Conservation (phyloP, 2,329 filamentous ascomycete genomes). For the Ophiostoma sp. region DNA sequence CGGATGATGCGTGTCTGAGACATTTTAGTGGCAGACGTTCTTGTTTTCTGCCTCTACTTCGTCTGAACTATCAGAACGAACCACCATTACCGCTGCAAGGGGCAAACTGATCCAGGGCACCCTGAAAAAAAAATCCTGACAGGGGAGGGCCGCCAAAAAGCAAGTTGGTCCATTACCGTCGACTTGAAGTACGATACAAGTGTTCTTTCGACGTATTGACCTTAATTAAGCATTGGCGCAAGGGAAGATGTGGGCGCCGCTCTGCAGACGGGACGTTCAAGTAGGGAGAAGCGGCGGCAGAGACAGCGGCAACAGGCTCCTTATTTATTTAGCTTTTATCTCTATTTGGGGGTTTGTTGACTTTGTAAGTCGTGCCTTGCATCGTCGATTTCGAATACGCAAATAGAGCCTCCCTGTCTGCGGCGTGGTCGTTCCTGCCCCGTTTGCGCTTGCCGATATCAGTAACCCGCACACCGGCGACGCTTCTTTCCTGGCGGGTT, state of each 20-base stretch:
- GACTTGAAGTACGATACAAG: neutral
- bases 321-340: neutral
- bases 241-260: neutral
- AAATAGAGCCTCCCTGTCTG: neutral
- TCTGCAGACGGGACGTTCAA: neutral
- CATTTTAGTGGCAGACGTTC: constrained; percentile 7
- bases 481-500: neutral
- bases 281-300: neutral
- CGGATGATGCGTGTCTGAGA: constrained; percentile 6
- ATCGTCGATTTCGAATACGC: neutral
- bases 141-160: neutral
- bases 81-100: constrained; percentile 8
- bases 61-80: neutral
- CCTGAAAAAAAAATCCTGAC: neutral
- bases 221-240: constrained; percentile 6
- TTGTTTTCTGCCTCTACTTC: neutral
- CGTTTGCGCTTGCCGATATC: neutral
- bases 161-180: neutral
- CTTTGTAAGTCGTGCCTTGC: neutral
- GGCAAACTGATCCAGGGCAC: neutral
- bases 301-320: neutral
- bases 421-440: neutral
- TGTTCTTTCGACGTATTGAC: neutral
- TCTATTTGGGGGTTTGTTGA: neutral
- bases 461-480: neutral